Base-by-base conservation (phyloP, 2,329 filamentous ascomycete genomes). In the Periconia digitata region DNA sequence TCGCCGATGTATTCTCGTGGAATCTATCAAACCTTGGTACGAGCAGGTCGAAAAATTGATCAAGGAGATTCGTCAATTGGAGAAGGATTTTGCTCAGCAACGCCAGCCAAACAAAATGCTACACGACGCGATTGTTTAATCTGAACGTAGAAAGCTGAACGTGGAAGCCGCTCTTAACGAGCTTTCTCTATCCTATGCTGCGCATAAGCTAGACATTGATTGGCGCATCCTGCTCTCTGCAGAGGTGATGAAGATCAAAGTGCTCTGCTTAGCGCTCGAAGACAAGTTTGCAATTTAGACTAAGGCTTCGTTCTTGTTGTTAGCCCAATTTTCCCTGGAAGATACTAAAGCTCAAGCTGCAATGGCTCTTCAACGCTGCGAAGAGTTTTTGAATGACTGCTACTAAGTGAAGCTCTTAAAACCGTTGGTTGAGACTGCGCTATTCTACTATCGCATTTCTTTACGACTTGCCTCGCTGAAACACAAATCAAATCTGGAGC, bases 391-490 rank as follows among this genome's bases (percentile, higher is more conserved):
- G 22, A 39, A 47, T 1, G 56, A 59, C 2, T 71, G 69, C 49
- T 52, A 37, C 0, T 20, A 34, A 0, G 62, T 67, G n/a, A 70
- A 59, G 12, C 57, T 74, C 0, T 69, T 73, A 0, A 74, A 71
- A 23, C 57, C 74, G 3, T 63, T 62, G 1, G 71, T 75, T 13
- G 70, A 73, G 53, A 59, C 64, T 3, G 55, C 54, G 2, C 47
- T 75, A 3, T 64, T 63, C 38, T 73, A 66, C 51, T 65, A 66
- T 4, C 58, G 56, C 0, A 59, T 72, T 12, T 13, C 12, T 3
- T 10, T 15, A 13, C 27, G n/a, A 12, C 27, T 32, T 15, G 10
- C 10, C 27, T 32, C 27, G 12, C n/a, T 15, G 12, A 15, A 15
- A 32, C n/a, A 13, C 47, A 8, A 27, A 46, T 16, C 16, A 20